phyloP scores from a whole-genome alignment of 768 basidiomycete species.

The Psilocybe cubensis region DNA sequence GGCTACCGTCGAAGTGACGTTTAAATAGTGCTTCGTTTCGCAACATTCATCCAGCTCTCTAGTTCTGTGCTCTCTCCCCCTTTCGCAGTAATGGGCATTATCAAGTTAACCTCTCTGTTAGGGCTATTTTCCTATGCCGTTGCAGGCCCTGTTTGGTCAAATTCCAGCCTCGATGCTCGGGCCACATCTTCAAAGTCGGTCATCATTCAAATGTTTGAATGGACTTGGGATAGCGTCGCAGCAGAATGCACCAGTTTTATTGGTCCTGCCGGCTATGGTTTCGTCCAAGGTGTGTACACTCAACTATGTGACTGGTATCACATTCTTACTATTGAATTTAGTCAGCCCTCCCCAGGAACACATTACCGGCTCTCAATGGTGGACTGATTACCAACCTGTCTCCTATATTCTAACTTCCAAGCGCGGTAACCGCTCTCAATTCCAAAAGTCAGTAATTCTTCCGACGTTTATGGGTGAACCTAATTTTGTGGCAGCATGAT shows the following conservation, averaged over 20 bases:
- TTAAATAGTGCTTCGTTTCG: not conserved
- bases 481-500: slow-evolving; percentile 42
- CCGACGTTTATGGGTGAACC: not conserved
- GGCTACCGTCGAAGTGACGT: not conserved
- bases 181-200: slow-evolving; percentile 43
- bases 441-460: slow-evolving; percentile 31
- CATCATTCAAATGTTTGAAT: slow-evolving; percentile 75
- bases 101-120: not conserved
- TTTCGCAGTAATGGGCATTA: slow-evolving; percentile 5
- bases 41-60: not conserved
- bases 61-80: not conserved
- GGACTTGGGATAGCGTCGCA: slow-evolving; percentile 64
- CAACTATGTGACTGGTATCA: not conserved
- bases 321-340: slow-evolving; percentile 12
- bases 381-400: slow-evolving; percentile 76
- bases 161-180: slow-evolving; percentile 16
- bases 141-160: not conserved
- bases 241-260: slow-evolving; percentile 67
- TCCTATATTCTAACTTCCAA: slow-evolving; percentile 70
- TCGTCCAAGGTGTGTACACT: slow-evolving; percentile 58
- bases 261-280: slow-evolving; percentile 72
- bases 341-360: slow-evolving; percentile 63
- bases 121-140: not conserved
- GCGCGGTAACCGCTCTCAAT: slow-evolving; percentile 61
- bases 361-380: slow-evolving; percentile 63